phyloP scores from a whole-genome alignment of 2,329 filamentous ascomycete genomes.

The Fusarium tjaetaba region DNA sequence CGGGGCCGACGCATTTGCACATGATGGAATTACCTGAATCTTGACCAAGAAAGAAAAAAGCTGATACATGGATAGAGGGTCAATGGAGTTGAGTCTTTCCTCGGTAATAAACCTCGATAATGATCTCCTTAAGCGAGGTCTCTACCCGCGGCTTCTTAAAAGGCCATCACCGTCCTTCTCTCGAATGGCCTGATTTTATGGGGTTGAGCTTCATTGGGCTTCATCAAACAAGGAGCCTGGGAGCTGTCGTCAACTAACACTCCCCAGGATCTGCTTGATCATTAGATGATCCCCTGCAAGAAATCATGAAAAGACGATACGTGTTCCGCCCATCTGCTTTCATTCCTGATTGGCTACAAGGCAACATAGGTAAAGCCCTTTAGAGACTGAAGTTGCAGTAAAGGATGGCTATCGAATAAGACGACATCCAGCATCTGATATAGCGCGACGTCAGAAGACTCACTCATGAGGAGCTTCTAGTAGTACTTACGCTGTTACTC shows the following conservation, averaged over 20 bases:
- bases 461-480: neutral
- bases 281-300: too few species aligned
- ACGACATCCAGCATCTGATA: neutral
- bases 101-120: neutral
- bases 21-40: conserved; percentile 8
- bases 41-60: neutral
- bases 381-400: neutral
- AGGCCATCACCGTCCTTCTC: neutral
- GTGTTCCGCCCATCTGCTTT: neutral
- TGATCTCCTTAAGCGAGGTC: neutral
- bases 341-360: neutral
- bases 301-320: neutral
- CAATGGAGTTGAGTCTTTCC: conserved; percentile 34
- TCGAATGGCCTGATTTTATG: neutral
- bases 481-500: neutral
- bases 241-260: neutral
- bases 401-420: neutral
- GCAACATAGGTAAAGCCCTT: neutral
- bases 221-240: neutral
- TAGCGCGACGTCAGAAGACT: neutral
- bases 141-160: neutral
- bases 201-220: neutral
- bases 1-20: conserved; percentile 31
- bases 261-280: neutral
- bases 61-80: neutral